Base-by-base conservation (phyloP, 225 moss, liverwort and hornwort species). In the Polytrichum formosum region DNA sequence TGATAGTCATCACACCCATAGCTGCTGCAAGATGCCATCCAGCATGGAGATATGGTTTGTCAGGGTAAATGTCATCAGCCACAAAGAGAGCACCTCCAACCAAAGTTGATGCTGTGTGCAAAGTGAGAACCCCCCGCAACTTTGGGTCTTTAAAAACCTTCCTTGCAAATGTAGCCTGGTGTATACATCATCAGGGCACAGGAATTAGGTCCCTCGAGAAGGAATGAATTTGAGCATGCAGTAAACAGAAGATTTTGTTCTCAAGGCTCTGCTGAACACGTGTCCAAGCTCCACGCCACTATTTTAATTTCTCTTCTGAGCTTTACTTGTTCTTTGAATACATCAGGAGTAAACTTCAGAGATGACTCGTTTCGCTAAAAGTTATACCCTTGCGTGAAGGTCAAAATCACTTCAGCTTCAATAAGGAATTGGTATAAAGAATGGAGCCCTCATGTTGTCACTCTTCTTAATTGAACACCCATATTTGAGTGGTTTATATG, bases 11-110 rank as follows among this genome's bases (percentile, higher is more conserved):
- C 46, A 98, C 63, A 23, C 97, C 90, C 5, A 92, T 69, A 67
- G 90, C 94, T 67, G 97, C 97, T 56, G 94, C 87, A 28, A 94
- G 67, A 83, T 98, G 97, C 97, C 97, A 94, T 22, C 92, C 97
- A 67, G 97, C 94, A 78, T 98, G 97, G 67, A 94, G 80, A 67
- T 85, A 98, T 10, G 97, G 92, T 21, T 85, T 79, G 37, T 85
- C 79, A 18, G 92, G 90, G 72, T 69, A 79, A 20, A 91, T 6
- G 68, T 98, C 97, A 30, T 98, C 97, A 1, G 87, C 97, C 65
- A 98, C 88, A 74, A 92, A 98, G 21, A 98, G 69, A 2, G 82
- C 97, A 68, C 79, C 87, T 71, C 94, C 97, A 65, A 91, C 55
- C 29, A 91, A 70, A 6, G 94, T 79, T 33, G 97, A 87, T 65